Evolutionary conservation across 495 filamentous ascomycete genomes (phyloP).

Genomic region (Acidomyces sp.): DNA sequence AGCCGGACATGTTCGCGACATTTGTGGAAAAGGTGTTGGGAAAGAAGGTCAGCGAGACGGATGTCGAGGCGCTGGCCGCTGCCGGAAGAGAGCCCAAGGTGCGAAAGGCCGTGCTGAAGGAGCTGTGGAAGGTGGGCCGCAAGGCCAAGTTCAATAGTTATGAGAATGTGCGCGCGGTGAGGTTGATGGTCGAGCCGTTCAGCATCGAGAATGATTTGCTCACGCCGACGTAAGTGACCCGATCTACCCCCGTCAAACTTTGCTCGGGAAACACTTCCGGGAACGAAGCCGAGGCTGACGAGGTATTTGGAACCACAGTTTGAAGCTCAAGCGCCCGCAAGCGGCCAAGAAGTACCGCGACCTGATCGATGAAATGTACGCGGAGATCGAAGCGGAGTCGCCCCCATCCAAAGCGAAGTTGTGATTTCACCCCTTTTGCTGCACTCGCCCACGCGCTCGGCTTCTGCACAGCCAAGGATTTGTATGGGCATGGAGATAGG

Average conservation of each 20-base stretch:
- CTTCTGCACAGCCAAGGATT: too few species aligned
- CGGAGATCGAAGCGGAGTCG: constrained; percentile 35
- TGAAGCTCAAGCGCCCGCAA: constrained; percentile 91
- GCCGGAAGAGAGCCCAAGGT: constrained; percentile 56
- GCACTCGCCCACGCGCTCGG: too few species aligned
- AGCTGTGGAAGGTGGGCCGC: constrained; percentile 69
- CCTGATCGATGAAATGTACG: constrained; percentile 71
- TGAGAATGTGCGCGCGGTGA: constrained; percentile 64
- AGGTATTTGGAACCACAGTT: constrained; percentile 45
- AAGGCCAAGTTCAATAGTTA: constrained; percentile 81
- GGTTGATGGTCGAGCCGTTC: constrained; percentile 78
- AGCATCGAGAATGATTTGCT: constrained; percentile 86
- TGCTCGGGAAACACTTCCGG: too few species aligned
- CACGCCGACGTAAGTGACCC: constrained; percentile 77
- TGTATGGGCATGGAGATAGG: too few species aligned
- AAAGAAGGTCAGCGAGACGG: constrained; percentile 45
- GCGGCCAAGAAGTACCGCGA: constrained; percentile 62
- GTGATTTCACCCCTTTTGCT: too few species aligned
- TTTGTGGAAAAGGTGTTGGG: constrained; percentile 67
- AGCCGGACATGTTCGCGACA: constrained; percentile 64
- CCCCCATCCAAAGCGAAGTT: constrained; percentile 41
- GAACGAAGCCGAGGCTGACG: too few species aligned
- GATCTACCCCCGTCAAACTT: too few species aligned
- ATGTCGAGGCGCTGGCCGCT: constrained; percentile 51
- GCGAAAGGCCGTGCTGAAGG: constrained; percentile 57